Conservation (phyloP, 73 alveolate species). For the Uronychia binucleata region DNA sequence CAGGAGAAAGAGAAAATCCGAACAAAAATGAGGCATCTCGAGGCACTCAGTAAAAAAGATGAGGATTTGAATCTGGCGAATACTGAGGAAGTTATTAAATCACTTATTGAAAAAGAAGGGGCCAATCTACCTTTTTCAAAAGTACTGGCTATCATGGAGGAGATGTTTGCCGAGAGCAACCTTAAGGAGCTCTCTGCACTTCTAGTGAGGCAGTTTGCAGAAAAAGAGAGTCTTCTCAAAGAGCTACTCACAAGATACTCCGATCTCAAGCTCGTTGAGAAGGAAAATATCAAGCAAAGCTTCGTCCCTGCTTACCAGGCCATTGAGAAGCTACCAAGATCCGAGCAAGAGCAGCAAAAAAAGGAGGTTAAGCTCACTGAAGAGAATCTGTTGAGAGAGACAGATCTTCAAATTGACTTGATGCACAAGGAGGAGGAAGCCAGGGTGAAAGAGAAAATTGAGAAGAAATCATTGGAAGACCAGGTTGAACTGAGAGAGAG, state of each 20-base stretch:
- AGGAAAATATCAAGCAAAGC: conserved; percentile 20
- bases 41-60: neutral
- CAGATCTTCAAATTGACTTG: conserved; percentile 39
- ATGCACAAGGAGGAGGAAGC: conserved; percentile 55
- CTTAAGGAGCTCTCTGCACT: conserved; percentile 29
- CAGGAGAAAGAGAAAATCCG: conserved; percentile 22
- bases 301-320: conserved; percentile 2
- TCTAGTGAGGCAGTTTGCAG: conserved; percentile 50
- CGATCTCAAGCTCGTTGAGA: conserved; percentile 49
- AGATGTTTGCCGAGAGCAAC: conserved; percentile 17
- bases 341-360: conserved; percentile 3
- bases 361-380: conserved; percentile 35
- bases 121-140: conserved; percentile 3
- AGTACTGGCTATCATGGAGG: conserved; percentile 8
- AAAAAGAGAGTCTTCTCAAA: conserved; percentile 46
- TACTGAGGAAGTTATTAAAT: neutral
- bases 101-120: conserved; percentile 10
- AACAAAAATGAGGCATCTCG: neutral
- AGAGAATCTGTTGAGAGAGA: conserved; percentile 49
- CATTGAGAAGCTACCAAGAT: conserved; percentile 6
- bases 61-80: conserved; percentile 7
- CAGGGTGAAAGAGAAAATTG: conserved; percentile 29
- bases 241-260: conserved; percentile 26
- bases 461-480: conserved; percentile 38
- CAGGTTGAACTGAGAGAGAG: conserved; percentile 21